phyloP scores from a whole-genome alignment of 2,329 filamentous ascomycete genomes.

The Scedosporium dehoogii region DNA sequence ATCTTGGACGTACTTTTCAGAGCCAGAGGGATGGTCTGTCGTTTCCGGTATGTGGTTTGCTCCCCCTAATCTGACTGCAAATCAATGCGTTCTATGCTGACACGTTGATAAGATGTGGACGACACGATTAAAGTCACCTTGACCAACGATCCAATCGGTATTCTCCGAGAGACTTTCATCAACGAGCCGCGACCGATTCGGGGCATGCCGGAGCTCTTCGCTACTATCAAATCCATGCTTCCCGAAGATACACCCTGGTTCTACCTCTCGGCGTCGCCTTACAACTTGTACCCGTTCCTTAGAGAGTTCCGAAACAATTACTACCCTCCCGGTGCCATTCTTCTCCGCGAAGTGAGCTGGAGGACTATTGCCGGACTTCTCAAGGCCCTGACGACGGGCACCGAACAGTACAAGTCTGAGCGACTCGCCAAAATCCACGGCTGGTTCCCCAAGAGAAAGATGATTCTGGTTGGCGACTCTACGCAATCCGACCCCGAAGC shows the following conservation, averaged over 20 bases:
- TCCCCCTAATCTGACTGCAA: not conserved
- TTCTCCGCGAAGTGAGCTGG: conserved; percentile 80
- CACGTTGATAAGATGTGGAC: conserved; percentile 58
- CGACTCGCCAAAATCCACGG: conserved; percentile 67
- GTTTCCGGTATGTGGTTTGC: conserved; percentile 50
- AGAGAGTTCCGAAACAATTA: conserved; percentile 58
- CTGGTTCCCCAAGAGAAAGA: conserved; percentile 69
- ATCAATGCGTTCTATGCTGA: conserved; percentile 10
- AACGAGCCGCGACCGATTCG: conserved; percentile 59
- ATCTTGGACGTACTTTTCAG: conserved; percentile 65
- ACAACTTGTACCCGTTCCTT: conserved; percentile 87
- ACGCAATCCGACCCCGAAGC: conserved; percentile 88
- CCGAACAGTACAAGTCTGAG: conserved; percentile 76
- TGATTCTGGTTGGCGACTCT: conserved; percentile 81
- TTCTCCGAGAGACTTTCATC: conserved; percentile 75
- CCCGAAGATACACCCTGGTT: conserved; percentile 65
- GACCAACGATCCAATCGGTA: conserved; percentile 70
- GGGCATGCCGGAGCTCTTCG: conserved; percentile 82
- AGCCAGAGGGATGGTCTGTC: conserved; percentile 71
- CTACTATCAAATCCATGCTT: conserved; percentile 45
- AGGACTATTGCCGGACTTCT: conserved; percentile 74
- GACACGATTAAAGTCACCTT: conserved; percentile 91
- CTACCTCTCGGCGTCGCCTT: conserved; percentile 88
- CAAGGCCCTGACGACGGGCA: conserved; percentile 67
- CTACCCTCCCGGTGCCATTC: conserved; percentile 70